Evolutionary conservation across 2,329 filamentous ascomycete genomes (phyloP), one percentile per base, ranked within the genome.

Genomic region (Alternaria consortialis): DNA sequence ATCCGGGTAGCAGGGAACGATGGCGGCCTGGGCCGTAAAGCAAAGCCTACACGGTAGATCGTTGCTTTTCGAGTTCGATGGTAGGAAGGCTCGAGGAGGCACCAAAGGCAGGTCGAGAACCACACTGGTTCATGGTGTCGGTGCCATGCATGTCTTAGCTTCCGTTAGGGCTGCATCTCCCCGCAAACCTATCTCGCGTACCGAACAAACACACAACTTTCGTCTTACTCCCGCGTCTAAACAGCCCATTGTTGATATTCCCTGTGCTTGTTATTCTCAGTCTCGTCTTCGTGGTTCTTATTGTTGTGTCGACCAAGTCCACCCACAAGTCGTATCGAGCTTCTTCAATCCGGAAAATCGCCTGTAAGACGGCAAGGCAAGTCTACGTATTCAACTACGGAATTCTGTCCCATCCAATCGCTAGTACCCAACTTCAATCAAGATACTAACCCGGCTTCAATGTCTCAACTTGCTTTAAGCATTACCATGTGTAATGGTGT

Each of bases 121-220:
- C 53, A 46, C 25, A 39, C 53, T 50, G 53, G 39, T 56, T 56
- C 48, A 47, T 42, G 12, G 27, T 48, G 58, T 61, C 54, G 67
- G 63, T 66, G 65, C 53, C 55, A 58, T 67, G 66, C 66, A 65
- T 67, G 60, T 58, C 54, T 60, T 71, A 71, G 68, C 64, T 65
- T 62, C 66, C 65, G 64, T 60, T 65, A 63, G 63, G 63, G 67
- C 69, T 69, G 66, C 64, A 62, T 66, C 63, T 60, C 66, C 66
- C 66, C 63, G 61, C 63, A 66, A 69, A 60, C 62, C 58, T 47
- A 29, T 48, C 46, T 44, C 47, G 47, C 50, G 37, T 25, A 52
- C n/a, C 39, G 27, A 23, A 40, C 46, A 15, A 15, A 42, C 20
- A 43, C 50, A 43, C 36, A n/a, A 55, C 52, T 17, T 23, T 52